Conservation (phyloP, 805 yeast genomes). For the Myxozyma udenii region DNA sequence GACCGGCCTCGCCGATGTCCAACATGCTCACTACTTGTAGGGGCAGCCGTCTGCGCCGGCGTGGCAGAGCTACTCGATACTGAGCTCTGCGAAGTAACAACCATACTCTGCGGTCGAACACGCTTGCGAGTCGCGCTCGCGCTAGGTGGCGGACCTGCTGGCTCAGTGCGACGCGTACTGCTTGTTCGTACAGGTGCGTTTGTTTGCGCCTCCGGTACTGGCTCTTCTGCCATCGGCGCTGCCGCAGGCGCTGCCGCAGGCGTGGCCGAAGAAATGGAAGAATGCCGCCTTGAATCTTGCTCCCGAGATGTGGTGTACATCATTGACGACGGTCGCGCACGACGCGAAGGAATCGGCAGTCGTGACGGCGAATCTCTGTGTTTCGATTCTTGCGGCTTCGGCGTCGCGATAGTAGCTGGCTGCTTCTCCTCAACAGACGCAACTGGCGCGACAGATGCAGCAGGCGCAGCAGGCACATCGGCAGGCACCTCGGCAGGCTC, state of each 20-base stretch:
- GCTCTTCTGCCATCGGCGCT: not conserved
- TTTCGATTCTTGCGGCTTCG: not conserved
- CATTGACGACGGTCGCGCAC: slow-evolving; percentile 18
- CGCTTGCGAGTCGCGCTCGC: not conserved
- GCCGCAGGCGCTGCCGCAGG: not conserved
- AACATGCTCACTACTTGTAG: not conserved
- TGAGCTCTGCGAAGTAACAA: not conserved
- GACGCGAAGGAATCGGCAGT: slow-evolving; percentile 13
- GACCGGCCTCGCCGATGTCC: slow-evolving; percentile 23
- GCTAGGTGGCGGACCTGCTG: not conserved
- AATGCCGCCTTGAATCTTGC: slow-evolving; percentile 1
- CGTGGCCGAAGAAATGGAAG: not conserved
- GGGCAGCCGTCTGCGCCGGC: slow-evolving; percentile 2
- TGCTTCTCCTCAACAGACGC: not conserved
- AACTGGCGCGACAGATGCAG: not conserved
- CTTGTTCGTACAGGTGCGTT: not conserved
- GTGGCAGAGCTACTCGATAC: not conserved
- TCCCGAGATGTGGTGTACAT: not conserved
- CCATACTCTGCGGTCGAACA: slow-evolving; percentile 25
- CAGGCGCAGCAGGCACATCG: not conserved
- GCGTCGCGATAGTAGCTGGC: not conserved
- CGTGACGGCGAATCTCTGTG: slow-evolving; percentile 3
- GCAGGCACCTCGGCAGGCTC: not conserved
- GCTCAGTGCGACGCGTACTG: not conserved
- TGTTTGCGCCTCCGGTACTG: not conserved